These are phyloP conservation scores for Annulohypoxylon stygium DNA, from an alignment of 495 filamentous ascomycete species.

Conservation along the genomic window DNA sequence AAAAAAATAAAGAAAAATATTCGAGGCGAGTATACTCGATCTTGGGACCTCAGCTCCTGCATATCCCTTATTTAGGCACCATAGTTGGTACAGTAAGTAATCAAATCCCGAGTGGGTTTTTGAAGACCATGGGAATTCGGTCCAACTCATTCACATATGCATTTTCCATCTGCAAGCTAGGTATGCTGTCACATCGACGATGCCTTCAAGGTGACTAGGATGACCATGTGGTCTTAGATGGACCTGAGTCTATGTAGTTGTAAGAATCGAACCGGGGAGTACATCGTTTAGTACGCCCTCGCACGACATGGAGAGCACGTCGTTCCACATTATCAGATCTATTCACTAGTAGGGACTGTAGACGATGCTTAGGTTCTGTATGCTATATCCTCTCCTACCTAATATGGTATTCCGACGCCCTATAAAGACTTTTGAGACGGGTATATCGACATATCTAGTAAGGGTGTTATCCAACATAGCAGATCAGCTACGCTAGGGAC, in stretches of 20 bases:
- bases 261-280: background rate
- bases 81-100: background rate
- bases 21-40: slow-evolving; percentile 21
- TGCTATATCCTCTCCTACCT: slow-evolving; percentile 26
- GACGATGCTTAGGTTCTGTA: background rate
- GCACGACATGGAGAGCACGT: background rate
- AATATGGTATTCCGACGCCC: background rate
- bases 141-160: slow-evolving; percentile 3
- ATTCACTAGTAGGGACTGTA: background rate
- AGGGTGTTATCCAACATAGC: background rate
- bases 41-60: background rate
- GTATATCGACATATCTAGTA: slow-evolving; percentile 15
- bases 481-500: slow-evolving; percentile 4
- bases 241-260: slow-evolving; percentile 1
- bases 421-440: background rate
- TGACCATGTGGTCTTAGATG: slow-evolving; percentile 23
- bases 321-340: background rate
- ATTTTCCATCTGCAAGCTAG: slow-evolving; percentile 17
- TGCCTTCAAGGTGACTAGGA: slow-evolving; percentile 12
- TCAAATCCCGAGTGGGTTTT: background rate
- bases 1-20: background rate
- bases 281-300: slow-evolving; percentile 1
- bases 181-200: slow-evolving; percentile 24
- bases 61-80: slow-evolving; percentile 18
- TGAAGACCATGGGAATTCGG: slow-evolving; percentile 3